Base-by-base conservation (phyloP, 2,329 filamentous ascomycete genomes). In the Fusarium nisikadoi region DNA sequence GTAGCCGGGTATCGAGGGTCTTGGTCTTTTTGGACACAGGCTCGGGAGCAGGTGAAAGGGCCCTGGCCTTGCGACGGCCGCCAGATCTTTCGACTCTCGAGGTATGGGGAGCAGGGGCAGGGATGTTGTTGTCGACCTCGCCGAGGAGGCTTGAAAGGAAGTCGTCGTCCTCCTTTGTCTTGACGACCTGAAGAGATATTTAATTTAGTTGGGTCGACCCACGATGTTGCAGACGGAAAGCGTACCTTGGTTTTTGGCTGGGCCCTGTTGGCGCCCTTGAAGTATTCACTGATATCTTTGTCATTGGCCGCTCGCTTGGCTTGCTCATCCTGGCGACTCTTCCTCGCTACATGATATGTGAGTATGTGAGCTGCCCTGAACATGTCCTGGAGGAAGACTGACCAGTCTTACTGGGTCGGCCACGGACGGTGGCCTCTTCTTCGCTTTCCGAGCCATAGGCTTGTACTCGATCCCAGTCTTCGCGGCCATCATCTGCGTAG, bases 401-500 rank as follows among this genome's bases (percentile, higher is more conserved):
- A 86, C 89, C 83, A 74, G 83, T 79, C 82, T 90, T 87, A 76
- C 83, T 84, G 60, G 85, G 82, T 68, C 85, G 85, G 33, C 85
- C 84, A 49, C 84, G 84, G 9, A 79, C 75, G 8, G 82, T 79
- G 55, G 76, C 60, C 13, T 82, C 79, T 6, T 76, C 77, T 45
- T 97, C 94, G 69, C 91, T 95, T 68, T 96, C 94, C 39, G 91
- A 93, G 70, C 92, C 88, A 80, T 92, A 89, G 71, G 88, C 86
- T 66, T 86, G 86, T 65, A 92, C 87, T 76, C 92, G 89, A 82
- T 95, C 91, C 95, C 95, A 95, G 77, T 98, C 96, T 83, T 97
- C 95, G 61, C 96, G 92, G 68, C 96, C 96, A 79, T 98, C 96
- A 80, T 98, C 95, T 73, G 94, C 95, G 79, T 99, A 99, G 41